phyloP scores from a whole-genome alignment of 345 rosid species.

The Excoecaria cochinchinensis region DNA sequence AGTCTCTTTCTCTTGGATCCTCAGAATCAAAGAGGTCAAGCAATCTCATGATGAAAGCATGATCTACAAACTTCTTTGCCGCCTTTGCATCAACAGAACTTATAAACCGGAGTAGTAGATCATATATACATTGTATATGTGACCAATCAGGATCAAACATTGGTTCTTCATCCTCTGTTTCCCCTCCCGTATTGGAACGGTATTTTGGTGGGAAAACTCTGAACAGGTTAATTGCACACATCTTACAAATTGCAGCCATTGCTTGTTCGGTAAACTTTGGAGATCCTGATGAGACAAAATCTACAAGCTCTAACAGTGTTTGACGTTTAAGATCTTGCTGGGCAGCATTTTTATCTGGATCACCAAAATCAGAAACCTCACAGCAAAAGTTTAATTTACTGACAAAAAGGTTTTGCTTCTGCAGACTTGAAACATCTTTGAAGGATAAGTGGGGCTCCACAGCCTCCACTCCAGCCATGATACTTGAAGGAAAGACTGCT shows the following conservation, averaged over 20 bases:
- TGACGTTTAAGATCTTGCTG: slow-evolving; percentile 61
- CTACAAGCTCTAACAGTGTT: slow-evolving; percentile 54
- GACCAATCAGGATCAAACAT: slow-evolving; percentile 81
- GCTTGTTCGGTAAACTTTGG: slow-evolving; percentile 64
- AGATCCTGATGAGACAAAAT: slow-evolving; percentile 65
- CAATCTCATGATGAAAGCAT: slow-evolving; percentile 52
- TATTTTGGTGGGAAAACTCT: slow-evolving; percentile 71
- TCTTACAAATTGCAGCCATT: slow-evolving; percentile 58
- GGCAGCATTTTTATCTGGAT: slow-evolving; percentile 44
- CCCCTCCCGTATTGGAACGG: slow-evolving; percentile 49
- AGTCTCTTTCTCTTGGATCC: slow-evolving; percentile 78
- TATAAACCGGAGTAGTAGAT: slow-evolving; percentile 58
- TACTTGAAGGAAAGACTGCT: slow-evolving; percentile 76
- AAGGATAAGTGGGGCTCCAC: slow-evolving; percentile 72
- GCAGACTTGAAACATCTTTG: slow-evolving; percentile 65
- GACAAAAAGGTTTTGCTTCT: slow-evolving; percentile 66
- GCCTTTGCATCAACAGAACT: slow-evolving; percentile 65
- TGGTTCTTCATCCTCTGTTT: slow-evolving; percentile 71
- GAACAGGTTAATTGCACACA: slow-evolving; percentile 62
- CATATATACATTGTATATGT: slow-evolving; percentile 64
- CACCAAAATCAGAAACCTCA: slow-evolving; percentile 48
- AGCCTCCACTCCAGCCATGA: slow-evolving; percentile 67
- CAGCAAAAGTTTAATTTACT: slow-evolving; percentile 70
- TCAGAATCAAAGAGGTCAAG: slow-evolving; percentile 81
- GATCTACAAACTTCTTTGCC: slow-evolving; percentile 66